These are phyloP conservation scores for Paramecium tetraurelia DNA, from an alignment of 73 alveolate genomes.

Conservation along the genomic window DNA sequence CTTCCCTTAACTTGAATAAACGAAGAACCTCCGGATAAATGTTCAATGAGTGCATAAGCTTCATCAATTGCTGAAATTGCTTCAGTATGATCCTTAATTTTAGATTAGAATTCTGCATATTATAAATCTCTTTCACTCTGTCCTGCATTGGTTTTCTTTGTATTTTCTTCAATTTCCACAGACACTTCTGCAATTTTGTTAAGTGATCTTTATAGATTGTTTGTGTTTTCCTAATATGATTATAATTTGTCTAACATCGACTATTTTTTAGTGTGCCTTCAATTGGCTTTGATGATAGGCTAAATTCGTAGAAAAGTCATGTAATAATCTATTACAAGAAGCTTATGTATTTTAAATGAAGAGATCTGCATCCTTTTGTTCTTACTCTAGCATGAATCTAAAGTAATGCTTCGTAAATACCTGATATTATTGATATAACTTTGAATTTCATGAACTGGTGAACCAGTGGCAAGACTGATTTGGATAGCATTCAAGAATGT, in stretches of 20 bases:
- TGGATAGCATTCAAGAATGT: constrained; percentile 34
- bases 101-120: not conserved
- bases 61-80: constrained; percentile 8
- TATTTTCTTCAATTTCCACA: not conserved
- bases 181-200: constrained; percentile 12
- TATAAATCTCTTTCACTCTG: not conserved
- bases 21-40: not conserved
- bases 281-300: not conserved
- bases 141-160: constrained; percentile 4
- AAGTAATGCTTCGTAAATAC: not conserved
- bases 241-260: not conserved
- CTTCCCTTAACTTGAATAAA: constrained; percentile 14
- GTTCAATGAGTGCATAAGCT: constrained; percentile 3
- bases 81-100: not conserved
- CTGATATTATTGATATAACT: constrained; percentile 17
- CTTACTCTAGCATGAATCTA: constrained; percentile 15
- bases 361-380: constrained; percentile 14
- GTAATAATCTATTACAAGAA: not conserved
- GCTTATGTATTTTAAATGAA: not conserved
- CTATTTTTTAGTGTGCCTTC: not conserved
- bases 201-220: not conserved
- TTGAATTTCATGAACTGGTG: constrained; percentile 7
- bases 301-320: not conserved
- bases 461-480: constrained; percentile 3
- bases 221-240: not conserved